Percentiles rank a stretch among this genome's conserved stretches.
These are phyloP conservation scores for Podila minutissima DNA, from an alignment of 192 early-diverging fungal species.

Conservation along the genomic window DNA sequence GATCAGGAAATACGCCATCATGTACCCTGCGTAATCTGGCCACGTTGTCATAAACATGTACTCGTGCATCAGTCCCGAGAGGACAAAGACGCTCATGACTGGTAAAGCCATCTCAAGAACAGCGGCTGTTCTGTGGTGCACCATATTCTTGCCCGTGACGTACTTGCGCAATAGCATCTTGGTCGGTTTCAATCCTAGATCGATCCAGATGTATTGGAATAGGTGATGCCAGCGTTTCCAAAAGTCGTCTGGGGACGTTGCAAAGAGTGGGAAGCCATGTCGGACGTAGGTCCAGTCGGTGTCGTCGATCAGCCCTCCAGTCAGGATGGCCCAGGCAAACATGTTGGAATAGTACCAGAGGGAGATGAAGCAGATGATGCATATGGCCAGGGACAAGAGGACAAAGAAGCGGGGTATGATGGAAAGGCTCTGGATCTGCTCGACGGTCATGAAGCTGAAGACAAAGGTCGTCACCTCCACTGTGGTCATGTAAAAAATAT, in stretches of 20 bases:
- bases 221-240: conserved; percentile 49
- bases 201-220: conserved; percentile 45
- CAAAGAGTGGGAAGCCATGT: conserved; percentile 41
- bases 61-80: conserved; percentile 50
- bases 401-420: not conserved
- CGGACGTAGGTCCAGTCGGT: conserved; percentile 41
- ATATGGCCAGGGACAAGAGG: conserved; percentile 1
- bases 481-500: conserved; percentile 17
- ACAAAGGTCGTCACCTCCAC: conserved; percentile 21
- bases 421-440: conserved; percentile 15
- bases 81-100: conserved; percentile 40
- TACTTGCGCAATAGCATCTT: conserved; percentile 24
- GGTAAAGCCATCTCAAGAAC: conserved; percentile 20
- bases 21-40: conserved; percentile 16
- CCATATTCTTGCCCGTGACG: not conserved
- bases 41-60: conserved; percentile 24
- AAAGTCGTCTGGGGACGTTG: conserved; percentile 38
- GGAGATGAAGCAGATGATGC: conserved; percentile 37
- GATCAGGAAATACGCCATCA: conserved; percentile 39
- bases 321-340: conserved; percentile 27
- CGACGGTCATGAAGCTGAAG: conserved; percentile 33
- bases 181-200: conserved; percentile 32
- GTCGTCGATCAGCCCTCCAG: conserved; percentile 25
- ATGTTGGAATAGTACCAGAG: conserved; percentile 37
- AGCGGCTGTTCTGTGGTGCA: not conserved